phyloP scores from a whole-genome alignment of 805 yeast genomes.

The Priceomyces melissophilus region DNA sequence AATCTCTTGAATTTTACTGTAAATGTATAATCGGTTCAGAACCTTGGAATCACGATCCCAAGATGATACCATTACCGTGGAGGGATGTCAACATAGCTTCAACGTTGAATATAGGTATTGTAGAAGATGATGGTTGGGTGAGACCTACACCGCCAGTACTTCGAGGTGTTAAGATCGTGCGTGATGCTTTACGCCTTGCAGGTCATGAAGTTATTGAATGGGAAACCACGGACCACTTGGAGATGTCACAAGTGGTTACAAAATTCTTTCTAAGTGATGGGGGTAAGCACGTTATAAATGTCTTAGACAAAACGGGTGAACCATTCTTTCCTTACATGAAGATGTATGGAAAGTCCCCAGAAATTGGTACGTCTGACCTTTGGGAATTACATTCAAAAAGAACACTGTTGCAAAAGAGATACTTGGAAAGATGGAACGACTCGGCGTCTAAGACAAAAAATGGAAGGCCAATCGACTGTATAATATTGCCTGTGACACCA shows the following conservation, averaged over 20 bases:
- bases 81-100: slow-evolving; percentile 18
- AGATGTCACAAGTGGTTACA: slow-evolving; percentile 19
- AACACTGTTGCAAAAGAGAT: slow-evolving; percentile 5
- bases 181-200: slow-evolving; percentile 31
- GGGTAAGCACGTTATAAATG: slow-evolving; percentile 1
- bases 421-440: slow-evolving; percentile 5
- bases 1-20: slow-evolving; percentile 37
- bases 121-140: background rate
- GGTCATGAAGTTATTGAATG: slow-evolving; percentile 52
- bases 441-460: slow-evolving; percentile 20
- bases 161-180: slow-evolving; percentile 35
- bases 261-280: slow-evolving; percentile 4
- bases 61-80: slow-evolving; percentile 52
- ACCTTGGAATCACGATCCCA: slow-evolving; percentile 51
- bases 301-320: slow-evolving; percentile 1
- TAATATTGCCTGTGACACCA: slow-evolving; percentile 23
- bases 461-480: slow-evolving; percentile 40
- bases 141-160: slow-evolving; percentile 44
- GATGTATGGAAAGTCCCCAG: slow-evolving; percentile 1
- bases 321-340: slow-evolving; percentile 1
- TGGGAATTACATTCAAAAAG: background rate
- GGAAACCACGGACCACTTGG: background rate
- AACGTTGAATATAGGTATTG: slow-evolving; percentile 6
- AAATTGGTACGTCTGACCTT: slow-evolving; percentile 5
- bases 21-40: slow-evolving; percentile 34